Percentiles rank a stretch among this genome's conserved stretches.
phyloP scores from a whole-genome alignment of 768 basidiomycete species.

The Clathrus columnatus region DNA sequence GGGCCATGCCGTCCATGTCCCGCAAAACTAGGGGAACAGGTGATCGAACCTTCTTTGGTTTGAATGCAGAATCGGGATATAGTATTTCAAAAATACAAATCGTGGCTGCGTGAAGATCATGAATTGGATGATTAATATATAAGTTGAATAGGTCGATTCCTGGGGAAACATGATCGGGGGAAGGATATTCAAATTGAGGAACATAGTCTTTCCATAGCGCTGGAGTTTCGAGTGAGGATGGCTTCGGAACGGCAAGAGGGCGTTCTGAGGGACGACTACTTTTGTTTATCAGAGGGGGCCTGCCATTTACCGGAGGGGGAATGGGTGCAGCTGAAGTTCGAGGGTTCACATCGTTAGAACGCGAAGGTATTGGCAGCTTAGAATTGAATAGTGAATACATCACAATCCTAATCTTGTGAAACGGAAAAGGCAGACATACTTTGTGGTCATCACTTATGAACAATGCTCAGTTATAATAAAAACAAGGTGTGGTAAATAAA shows the following conservation, averaged over 20 bases:
- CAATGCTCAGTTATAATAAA: background rate
- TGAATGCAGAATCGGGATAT: slow-evolving; percentile 4
- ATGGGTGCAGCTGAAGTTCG: background rate
- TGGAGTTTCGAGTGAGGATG: slow-evolving; percentile 1
- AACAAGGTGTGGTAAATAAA: background rate
- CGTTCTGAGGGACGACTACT: background rate
- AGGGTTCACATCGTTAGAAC: background rate
- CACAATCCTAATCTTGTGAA: no score
- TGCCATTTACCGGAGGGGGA: background rate
- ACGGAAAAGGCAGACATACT: background rate
- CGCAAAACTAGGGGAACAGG: slow-evolving; percentile 15
- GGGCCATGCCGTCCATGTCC: slow-evolving; percentile 58
- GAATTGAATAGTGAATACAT: no score
- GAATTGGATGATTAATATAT: slow-evolving; percentile 3
- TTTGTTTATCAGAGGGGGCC: background rate
- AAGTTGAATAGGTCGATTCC: slow-evolving; percentile 7
- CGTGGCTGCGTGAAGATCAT: slow-evolving; percentile 7
- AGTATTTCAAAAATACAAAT: slow-evolving; percentile 2
- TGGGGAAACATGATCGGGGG: background rate
- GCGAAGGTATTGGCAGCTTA: background rate
- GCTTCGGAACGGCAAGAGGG: background rate
- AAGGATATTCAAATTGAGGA: slow-evolving; percentile 3
- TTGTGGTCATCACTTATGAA: background rate
- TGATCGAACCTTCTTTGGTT: slow-evolving; percentile 4
- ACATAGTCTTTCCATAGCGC: background rate